Base-by-base conservation (phyloP, 768 basidiomycete species). In the Cystobasidium onofrii region DNA sequence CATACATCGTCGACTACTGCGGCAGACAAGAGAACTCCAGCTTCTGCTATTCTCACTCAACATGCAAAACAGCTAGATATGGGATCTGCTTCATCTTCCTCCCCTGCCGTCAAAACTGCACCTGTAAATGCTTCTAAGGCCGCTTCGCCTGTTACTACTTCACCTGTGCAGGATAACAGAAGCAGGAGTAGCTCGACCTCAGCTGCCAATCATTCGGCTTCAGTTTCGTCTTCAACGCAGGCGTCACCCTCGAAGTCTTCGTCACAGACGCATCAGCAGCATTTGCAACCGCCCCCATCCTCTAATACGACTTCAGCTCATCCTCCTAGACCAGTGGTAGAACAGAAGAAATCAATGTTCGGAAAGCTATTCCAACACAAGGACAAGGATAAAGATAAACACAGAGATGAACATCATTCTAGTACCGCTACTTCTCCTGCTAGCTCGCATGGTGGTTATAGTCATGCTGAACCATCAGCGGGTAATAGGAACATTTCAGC, bases 321-420 rank as follows among this genome's bases (percentile, higher is more conserved):
- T 3, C 44, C 15, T 12, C 65, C 43, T 31, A 27, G 63, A 17
- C 63, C 69, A 29, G 55, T 17, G 1, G 13, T 39, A 44, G 54
- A 71, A 29, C 50, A 71, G 27, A 71, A 71, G 54, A 55, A 71
- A 34, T 71, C 69, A 15, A 44, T 71, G 33, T 61, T 71, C 27
- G 55, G 55, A 46, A 71, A 71, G 54, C 54, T 71, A 6, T 71
- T 71, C 69, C 69, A 71, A 39, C 34, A 27, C 13, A 64, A 64
- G 23, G 65, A 52, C 4, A 67, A 67, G 31, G 34, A 71, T 36
- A 55, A 57, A 29, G 69, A 71, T 44, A 57, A 55, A 44, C 50
- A 55, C 6, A 20, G 41, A 18, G 12, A 54, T 12, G 50, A 60
- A 55, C 10, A 55, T 27, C 25, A 13, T 27, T 29, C 33, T 60